Base-by-base conservation (phyloP, 306 rosid species). In the Pachyrhizus erosus region DNA sequence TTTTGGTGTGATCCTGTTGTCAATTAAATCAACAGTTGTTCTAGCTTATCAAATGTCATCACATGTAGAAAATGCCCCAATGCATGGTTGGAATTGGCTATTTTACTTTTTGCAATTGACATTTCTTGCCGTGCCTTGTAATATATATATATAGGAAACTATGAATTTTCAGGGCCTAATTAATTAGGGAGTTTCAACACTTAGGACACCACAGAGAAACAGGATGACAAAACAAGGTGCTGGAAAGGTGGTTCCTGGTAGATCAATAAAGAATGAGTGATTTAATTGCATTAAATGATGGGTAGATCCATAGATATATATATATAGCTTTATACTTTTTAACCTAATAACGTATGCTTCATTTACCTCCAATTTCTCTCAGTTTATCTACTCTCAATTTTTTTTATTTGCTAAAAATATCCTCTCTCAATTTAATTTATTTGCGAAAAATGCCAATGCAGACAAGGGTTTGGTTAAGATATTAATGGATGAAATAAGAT, bases 271-370 rank as follows among this genome's bases (percentile, higher is more conserved):
- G 74, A 23, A 68, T 68, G 33, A 40, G 33, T 20, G 4, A 40
- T 68, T 68, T 10, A 39, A 68, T 68, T 68, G 74, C 74, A 40
- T 39, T 21, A 68, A 67, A 40, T 68, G 29, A 37, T 40, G 27
- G 48, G 23, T 31, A 33, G 70, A 62, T 62, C 5, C 10, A 1
- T 66, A 66, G 73, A 68, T 20, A 17, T 33, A n/a, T n/a, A 68
- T 20, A 17, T 33, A n/a, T n/a, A 65, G 23, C 10, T 65, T 31
- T 7, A 17, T 65, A 15, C 2, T 31, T 15, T 67, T 39, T 67
- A 37, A n/a, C 27, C 49, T 34, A 18, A 6, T 37, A 67, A 10
- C 11, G 48, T 8, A 33, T 7, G 23, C 33, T 15, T 34, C 72
- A n/a, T n/a, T 34, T 48, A 29, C n/a, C 3, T 27, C 7, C 15